Base-by-base conservation (phyloP, 2,329 filamentous ascomycete species). In the Scedosporium boydii region DNA sequence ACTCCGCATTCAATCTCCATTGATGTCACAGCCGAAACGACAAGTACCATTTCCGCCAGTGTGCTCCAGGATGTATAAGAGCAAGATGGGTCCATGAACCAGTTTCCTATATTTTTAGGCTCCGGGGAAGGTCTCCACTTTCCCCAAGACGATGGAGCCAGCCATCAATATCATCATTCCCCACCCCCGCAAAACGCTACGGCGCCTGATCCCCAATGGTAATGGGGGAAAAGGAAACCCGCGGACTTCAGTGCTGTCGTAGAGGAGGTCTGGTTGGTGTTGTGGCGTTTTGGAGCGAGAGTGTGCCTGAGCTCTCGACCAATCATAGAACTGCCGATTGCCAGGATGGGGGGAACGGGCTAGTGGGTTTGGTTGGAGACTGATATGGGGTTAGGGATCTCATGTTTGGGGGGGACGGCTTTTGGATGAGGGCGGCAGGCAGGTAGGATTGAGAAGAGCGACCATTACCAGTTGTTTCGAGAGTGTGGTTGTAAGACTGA, bases 321-420 rank as follows among this genome's bases (percentile, higher is more conserved):
- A 58, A 58, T 58, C 55, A 58, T 27, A 38, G 23, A 58, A 58
- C 55, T 58, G 55, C 55, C 55, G 55, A 58, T 38, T 34, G 55
- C 14, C 12, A 41, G 27, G 55, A 34, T 16, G 53, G 12, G 53
- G n/a, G 41, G 41, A 44, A 18, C 27, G n/a, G 48, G 44, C 6
- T 16, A 23, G 29, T 48, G 58, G 38, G 44, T 60, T 27, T n/a
- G 29, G 53, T 44, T 61, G 18, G 18, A 42, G 44, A 46, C 46
- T 16, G 46, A 42, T 9, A 21, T 34, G 7, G 34, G 26, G 44
- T 62, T 53, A n/a, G 42, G 27, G 44, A 16, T 23, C 44, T 46
- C 7, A 18, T 26, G 27, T 29, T 53, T 18, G 6, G 18, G 44
- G 18, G 5, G 23, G 23, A 55, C 51, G 21, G n/a, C 44, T 48